A percentile compares a stretch with the other conserved stretches of the same genome.
These are phyloP conservation scores for Rhizopogon salebrosus DNA, from an alignment of 768 basidiomycete species.

Conservation along the genomic window DNA sequence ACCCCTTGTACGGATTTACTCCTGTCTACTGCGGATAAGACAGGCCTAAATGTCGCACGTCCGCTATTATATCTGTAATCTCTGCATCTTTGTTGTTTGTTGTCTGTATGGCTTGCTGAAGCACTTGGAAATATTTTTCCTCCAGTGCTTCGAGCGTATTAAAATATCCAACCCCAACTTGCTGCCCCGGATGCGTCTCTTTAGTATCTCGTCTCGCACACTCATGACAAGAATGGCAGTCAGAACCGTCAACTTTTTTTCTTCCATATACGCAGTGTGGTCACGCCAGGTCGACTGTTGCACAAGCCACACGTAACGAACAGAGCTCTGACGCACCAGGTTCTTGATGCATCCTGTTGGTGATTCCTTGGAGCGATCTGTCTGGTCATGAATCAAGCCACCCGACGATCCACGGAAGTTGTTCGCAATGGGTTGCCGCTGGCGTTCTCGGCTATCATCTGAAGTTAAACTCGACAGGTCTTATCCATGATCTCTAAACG, in stretches of 20 bases:
- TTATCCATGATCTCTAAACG: no score
- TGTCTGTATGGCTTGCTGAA: neutral
- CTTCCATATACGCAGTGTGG: no score
- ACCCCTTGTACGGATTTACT: neutral
- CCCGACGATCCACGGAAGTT: no score
- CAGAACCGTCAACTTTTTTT: constrained; percentile 43
- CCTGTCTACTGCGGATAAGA: neutral
- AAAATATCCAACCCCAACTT: constrained; percentile 62
- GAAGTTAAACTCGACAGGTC: no score
- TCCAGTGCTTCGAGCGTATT: constrained; percentile 34
- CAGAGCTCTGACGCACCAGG: no score
- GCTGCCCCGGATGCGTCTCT: constrained; percentile 47
- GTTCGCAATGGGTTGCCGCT: no score
- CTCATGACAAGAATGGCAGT: constrained; percentile 46
- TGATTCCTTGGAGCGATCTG: no score
- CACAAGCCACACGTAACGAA: neutral
- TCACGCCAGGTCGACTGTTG: neutral
- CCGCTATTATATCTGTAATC: neutral
- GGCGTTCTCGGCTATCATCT: no score
- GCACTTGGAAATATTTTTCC: neutral
- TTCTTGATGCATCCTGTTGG: no score
- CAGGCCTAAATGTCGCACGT: neutral
- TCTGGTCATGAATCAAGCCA: no score
- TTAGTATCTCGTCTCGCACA: constrained; percentile 42
- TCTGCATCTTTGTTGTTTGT: neutral